These are phyloP conservation scores for Martiniozyma asiatica DNA, from an alignment of 1,139 yeast genomes.

Conservation along the genomic window DNA sequence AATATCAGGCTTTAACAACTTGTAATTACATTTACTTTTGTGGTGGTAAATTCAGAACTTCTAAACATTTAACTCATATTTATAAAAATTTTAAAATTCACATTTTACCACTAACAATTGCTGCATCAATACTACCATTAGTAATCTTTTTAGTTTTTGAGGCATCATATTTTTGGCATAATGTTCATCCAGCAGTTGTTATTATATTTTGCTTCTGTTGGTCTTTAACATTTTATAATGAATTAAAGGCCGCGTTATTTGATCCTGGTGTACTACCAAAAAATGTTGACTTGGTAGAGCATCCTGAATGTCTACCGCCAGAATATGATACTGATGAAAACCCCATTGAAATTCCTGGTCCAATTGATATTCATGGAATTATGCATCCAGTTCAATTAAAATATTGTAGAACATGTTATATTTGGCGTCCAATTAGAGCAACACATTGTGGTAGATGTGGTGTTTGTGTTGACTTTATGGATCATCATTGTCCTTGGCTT, in stretches of 20 bases:
- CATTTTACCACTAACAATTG: constrained; percentile 8
- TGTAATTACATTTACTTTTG: constrained; percentile 34
- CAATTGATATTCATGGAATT: too few relatives aligned
- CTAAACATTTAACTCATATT: constrained; percentile 3
- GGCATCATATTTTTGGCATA: constrained; percentile 47
- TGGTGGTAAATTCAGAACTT: constrained; percentile 45
- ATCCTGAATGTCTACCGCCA: constrained; percentile 34
- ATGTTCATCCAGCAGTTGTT: constrained; percentile 46
- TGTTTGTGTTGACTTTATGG: constrained; percentile 47
- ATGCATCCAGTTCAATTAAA: constrained; percentile 16
- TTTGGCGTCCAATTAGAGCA: constrained; percentile 60
- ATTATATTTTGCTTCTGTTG: constrained; percentile 49
- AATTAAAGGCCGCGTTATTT: constrained; percentile 40
- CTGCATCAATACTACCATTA: constrained; percentile 31
- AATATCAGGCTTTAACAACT: constrained; percentile 13
- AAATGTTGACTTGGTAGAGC: constrained; percentile 47
- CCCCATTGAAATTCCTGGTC: too few relatives aligned
- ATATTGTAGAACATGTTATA: constrained; percentile 49
- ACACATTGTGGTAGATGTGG: constrained; percentile 63
- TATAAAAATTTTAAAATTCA: constrained; percentile 6
- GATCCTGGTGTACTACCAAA: constrained; percentile 72
- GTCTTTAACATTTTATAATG: constrained; percentile 35
- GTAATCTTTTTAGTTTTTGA: constrained; percentile 40
- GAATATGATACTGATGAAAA: constrained; percentile 36
- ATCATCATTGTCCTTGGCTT: constrained; percentile 76